phyloP scores from a whole-genome alignment of 2,329 filamentous ascomycete species.

The Aspergillus pseudonomiae region DNA sequence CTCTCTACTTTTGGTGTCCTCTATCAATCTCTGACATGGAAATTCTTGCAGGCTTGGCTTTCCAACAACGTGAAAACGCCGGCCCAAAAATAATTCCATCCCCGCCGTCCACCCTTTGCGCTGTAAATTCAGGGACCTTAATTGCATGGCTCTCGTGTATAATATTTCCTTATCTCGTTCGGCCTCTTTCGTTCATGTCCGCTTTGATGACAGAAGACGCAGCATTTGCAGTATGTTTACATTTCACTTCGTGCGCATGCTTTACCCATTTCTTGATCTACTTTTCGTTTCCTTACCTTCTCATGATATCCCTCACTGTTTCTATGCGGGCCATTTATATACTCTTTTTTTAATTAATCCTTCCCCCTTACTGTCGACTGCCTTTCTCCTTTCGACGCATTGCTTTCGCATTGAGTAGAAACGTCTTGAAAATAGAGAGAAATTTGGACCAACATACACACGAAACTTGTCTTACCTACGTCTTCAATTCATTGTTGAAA shows the following conservation, averaged over 20 bases:
- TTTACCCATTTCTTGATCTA: conserved; percentile 27
- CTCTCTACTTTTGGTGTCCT: not conserved
- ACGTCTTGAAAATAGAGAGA: conserved; percentile 19
- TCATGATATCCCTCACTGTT: conserved; percentile 50
- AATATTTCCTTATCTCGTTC: conserved; percentile 34
- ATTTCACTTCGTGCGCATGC: conserved; percentile 24
- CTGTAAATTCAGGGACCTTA: conserved; percentile 23
- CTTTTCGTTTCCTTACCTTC: conserved; percentile 28
- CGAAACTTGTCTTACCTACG: not conserved
- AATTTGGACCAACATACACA: conserved; percentile 16
- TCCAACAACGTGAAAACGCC: conserved; percentile 77
- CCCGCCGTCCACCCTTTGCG: conserved; percentile 12
- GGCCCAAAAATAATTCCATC: conserved; percentile 40
- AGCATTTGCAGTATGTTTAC: conserved; percentile 37
- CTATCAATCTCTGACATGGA: conserved; percentile 15
- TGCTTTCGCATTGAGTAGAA: conserved; percentile 20
- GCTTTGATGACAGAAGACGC: conserved; percentile 47
- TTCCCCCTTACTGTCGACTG: conserved; percentile 23
- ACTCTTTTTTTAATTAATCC: conserved; percentile 38
- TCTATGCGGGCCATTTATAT: conserved; percentile 35
- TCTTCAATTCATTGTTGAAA: not conserved
- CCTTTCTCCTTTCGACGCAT: conserved; percentile 16
- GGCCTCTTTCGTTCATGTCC: conserved; percentile 38
- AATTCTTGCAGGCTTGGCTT: conserved; percentile 64
- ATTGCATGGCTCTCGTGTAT: conserved; percentile 33